phyloP scores from a whole-genome alignment of 805 yeast genomes.

The Hanseniaspora singularis region DNA sequence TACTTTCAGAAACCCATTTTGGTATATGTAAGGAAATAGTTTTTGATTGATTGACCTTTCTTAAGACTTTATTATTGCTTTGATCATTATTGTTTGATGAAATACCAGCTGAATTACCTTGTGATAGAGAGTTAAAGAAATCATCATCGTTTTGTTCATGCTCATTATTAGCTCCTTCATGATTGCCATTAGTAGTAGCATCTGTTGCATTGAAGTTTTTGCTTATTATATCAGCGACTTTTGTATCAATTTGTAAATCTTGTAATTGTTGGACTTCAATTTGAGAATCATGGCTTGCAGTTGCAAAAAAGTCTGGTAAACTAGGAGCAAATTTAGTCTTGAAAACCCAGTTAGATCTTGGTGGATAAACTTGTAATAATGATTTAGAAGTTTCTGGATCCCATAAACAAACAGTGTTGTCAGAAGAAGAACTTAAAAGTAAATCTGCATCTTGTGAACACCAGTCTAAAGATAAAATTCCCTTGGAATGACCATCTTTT shows the following conservation, averaged over 20 bases:
- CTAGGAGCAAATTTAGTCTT: slow-evolving; percentile 77
- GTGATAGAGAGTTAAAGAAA: slow-evolving; percentile 58
- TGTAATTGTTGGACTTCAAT: slow-evolving; percentile 75
- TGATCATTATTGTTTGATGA: slow-evolving; percentile 33
- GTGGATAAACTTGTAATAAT: slow-evolving; percentile 71
- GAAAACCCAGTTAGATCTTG: slow-evolving; percentile 88
- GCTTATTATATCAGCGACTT: slow-evolving; percentile 24
- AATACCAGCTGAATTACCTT: slow-evolving; percentile 18
- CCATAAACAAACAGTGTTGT: slow-evolving; percentile 80
- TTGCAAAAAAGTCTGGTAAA: slow-evolving; percentile 80
- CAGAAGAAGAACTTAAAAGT: slow-evolving; percentile 83
- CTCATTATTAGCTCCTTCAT: slow-evolving; percentile 23
- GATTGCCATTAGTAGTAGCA: slow-evolving; percentile 21
- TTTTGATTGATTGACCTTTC: slow-evolving; percentile 38
- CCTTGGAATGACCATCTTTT: slow-evolving; percentile 66
- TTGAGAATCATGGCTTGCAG: slow-evolving; percentile 79
- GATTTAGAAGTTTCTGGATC: slow-evolving; percentile 56
- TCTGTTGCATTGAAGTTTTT: slow-evolving; percentile 15
- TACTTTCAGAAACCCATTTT: slow-evolving; percentile 49
- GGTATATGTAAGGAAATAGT: slow-evolving; percentile 57
- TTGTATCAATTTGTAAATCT: slow-evolving; percentile 33
- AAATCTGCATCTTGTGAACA: slow-evolving; percentile 68
- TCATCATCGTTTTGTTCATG: slow-evolving; percentile 46
- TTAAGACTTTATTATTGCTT: slow-evolving; percentile 87
- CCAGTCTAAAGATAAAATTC: slow-evolving; percentile 89